These are phyloP conservation scores for Rutstroemia sp. DNA, from an alignment of 2,329 filamentous ascomycete species.

Conservation along the genomic window DNA sequence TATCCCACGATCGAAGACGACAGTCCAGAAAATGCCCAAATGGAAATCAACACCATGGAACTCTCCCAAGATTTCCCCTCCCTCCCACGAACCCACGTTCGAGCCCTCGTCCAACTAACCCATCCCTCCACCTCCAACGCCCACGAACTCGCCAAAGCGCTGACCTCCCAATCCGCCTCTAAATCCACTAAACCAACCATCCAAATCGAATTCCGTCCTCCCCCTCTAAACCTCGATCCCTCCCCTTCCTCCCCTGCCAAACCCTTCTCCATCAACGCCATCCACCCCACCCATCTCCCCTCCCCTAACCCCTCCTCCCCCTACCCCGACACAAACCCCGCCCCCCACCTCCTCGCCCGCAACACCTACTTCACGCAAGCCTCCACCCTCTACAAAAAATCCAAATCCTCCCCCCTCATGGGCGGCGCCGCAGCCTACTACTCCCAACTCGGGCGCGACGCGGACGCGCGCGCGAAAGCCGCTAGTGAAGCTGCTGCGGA, in stretches of 20 bases:
- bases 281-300: slow-evolving; percentile 5
- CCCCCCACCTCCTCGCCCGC: slow-evolving; percentile 13
- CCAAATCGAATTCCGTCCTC: slow-evolving; percentile 25
- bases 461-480: slow-evolving; percentile 47
- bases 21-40: slow-evolving; percentile 34
- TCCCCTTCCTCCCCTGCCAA: slow-evolving; percentile 3
- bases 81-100: slow-evolving; percentile 40
- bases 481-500: slow-evolving; percentile 64
- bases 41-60: slow-evolving; percentile 43
- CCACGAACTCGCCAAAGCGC: slow-evolving; percentile 49
- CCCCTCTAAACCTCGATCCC: slow-evolving; percentile 18
- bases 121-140: slow-evolving; percentile 49
- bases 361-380: slow-evolving; percentile 48
- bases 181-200: slow-evolving; percentile 14
- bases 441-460: slow-evolving; percentile 59
- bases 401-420: slow-evolving; percentile 65
- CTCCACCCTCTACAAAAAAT: slow-evolving; percentile 47
- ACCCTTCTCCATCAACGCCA: slow-evolving; percentile 2
- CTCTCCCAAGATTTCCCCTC: slow-evolving; percentile 47
- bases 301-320: not conserved
- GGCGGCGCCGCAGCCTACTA: slow-evolving; percentile 72
- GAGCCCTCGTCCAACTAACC: slow-evolving; percentile 48
- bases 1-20: slow-evolving; percentile 29
- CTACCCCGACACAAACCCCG: slow-evolving; percentile 1
- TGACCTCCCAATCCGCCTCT: slow-evolving; percentile 30